These are phyloP conservation scores for Phalaenopsis equestris DNA, from an alignment of 106 monocot genomes.

Conservation along the genomic window DNA sequence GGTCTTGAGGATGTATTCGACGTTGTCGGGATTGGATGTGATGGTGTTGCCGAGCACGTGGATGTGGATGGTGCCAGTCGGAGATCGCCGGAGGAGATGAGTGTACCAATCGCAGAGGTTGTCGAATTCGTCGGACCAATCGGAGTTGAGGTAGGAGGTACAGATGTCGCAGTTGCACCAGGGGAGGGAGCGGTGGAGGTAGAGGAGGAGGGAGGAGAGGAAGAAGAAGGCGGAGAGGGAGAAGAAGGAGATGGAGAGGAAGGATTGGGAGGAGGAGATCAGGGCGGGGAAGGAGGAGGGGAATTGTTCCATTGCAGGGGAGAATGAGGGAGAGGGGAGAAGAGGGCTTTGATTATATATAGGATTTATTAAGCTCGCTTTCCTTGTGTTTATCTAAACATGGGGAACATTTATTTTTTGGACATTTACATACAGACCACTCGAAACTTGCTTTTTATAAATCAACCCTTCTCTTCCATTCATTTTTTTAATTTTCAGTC, in stretches of 20 bases:
- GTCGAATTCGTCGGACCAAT: constrained; percentile 34
- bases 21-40: constrained; percentile 70
- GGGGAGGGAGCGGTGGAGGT: constrained; percentile 18
- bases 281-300: not conserved
- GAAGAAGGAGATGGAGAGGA: constrained; percentile 30
- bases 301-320: not conserved
- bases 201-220: constrained; percentile 14
- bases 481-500: no score
- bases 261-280: not conserved
- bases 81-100: constrained; percentile 55
- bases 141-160: constrained; percentile 26
- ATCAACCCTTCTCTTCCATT: no score
- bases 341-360: not conserved
- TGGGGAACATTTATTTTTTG: not conserved
- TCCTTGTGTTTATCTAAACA: not conserved
- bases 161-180: constrained; percentile 54
- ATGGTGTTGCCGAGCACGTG: constrained; percentile 50
- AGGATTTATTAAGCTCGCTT: not conserved
- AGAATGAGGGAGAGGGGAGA: not conserved
- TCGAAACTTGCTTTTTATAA: no score
- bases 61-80: constrained; percentile 52
- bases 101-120: constrained; percentile 73
- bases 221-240: constrained; percentile 21
- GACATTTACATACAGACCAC: no score
- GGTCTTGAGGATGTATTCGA: constrained; percentile 53